Evolutionary conservation across 352 stramenopile species (phyloP).

Genomic region (Phytophthora meadii): DNA sequence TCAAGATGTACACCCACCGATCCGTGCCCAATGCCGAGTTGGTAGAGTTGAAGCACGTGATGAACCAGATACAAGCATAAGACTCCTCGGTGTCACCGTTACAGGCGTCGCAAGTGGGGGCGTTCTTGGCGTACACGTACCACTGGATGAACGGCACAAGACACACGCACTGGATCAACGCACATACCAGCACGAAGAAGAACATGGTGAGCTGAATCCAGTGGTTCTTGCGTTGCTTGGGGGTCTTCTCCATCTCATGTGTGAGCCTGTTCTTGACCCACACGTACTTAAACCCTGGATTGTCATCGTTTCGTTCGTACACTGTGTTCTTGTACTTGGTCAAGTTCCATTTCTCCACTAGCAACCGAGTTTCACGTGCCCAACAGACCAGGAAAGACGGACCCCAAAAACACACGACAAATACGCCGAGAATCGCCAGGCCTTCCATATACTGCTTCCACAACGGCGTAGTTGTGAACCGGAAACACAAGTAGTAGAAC

Average conservation of each 20-base stretch:
- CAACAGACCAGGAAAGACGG: constrained; percentile 86
- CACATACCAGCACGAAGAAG: constrained; percentile 79
- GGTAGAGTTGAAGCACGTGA: constrained; percentile 82
- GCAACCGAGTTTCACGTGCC: constrained; percentile 86
- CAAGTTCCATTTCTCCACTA: constrained; percentile 91
- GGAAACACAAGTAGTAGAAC: constrained; percentile 82
- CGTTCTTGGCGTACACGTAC: constrained; percentile 91
- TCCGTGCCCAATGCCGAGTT: constrained; percentile 82
- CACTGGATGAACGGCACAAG: constrained; percentile 90
- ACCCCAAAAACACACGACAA: constrained; percentile 83
- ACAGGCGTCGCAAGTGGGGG: constrained; percentile 71
- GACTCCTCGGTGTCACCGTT: constrained; percentile 44
- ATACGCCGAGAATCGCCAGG: constrained; percentile 69
- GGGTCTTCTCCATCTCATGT: constrained; percentile 90
- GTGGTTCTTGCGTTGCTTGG: constrained; percentile 84
- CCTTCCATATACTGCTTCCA: constrained; percentile 84
- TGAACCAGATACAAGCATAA: constrained; percentile 83
- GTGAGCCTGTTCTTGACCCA: constrained; percentile 89
- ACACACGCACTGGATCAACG: constrained; percentile 81
- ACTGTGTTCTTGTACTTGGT: constrained; percentile 90
- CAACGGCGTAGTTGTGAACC: constrained; percentile 57
- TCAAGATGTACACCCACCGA: constrained; percentile 90
- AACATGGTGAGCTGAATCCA: constrained; percentile 90
- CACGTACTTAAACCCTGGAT: constrained; percentile 86
- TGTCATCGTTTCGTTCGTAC: constrained; percentile 89